These are phyloP conservation scores for Phytopythium mirpurense DNA, from an alignment of 352 stramenopile genomes.

Conservation along the genomic window DNA sequence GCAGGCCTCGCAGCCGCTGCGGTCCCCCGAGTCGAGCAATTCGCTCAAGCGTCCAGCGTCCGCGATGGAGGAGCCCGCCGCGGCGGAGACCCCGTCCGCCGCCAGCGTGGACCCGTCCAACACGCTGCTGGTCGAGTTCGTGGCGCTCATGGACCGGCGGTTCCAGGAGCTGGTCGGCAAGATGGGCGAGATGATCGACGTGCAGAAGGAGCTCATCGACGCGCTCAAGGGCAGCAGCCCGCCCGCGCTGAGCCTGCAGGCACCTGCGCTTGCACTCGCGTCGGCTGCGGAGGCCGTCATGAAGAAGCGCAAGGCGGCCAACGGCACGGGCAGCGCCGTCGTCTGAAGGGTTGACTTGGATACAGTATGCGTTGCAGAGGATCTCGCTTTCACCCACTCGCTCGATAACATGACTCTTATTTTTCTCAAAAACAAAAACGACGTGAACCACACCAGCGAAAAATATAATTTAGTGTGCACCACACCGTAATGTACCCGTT, in stretches of 20 bases:
- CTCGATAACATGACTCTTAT: not conserved
- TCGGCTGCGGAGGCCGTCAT: constrained; percentile 28
- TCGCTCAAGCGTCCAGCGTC: constrained; percentile 20
- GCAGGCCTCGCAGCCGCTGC: not conserved
- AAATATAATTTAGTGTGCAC: not conserved
- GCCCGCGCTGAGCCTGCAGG: constrained; percentile 14
- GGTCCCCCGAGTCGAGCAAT: not conserved
- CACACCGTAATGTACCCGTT: not conserved
- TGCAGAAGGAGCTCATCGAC: constrained; percentile 64
- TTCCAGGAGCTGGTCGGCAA: constrained; percentile 73
- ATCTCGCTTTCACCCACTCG: too few species aligned
- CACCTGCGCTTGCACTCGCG: constrained; percentile 24
- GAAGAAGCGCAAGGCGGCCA: constrained; percentile 29
- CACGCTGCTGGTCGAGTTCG: constrained; percentile 42
- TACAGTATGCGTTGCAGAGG: not conserved
- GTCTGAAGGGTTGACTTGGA: constrained; percentile 6
- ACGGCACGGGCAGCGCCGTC: constrained; percentile 6
- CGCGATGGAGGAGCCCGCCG: constrained; percentile 14
- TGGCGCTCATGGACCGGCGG: constrained; percentile 59
- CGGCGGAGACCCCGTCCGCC: not conserved
- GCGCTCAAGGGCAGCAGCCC: constrained; percentile 40
- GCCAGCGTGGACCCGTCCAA: constrained; percentile 25
- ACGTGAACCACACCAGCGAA: too few species aligned
- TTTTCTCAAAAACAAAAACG: too few species aligned
- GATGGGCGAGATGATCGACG: constrained; percentile 72